phyloP scores from a whole-genome alignment of 108 stramenopile genomes.

The Fistulifera pelliculosa region DNA sequence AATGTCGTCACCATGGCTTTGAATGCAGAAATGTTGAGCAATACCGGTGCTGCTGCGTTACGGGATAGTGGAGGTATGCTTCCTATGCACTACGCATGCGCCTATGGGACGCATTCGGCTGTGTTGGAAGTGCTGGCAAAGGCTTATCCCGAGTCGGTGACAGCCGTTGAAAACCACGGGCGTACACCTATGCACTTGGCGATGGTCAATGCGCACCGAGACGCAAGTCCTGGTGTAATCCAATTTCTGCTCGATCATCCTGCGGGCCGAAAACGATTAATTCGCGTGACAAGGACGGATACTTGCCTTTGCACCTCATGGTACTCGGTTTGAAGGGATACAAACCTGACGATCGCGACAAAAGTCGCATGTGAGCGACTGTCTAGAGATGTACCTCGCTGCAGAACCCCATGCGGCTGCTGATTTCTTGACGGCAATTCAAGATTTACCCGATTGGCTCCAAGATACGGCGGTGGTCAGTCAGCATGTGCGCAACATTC shows the following conservation, averaged over 20 bases:
- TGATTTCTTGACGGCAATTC: constrained; percentile 71
- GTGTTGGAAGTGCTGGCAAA: constrained; percentile 62
- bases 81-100: constrained; percentile 76
- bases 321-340: constrained; percentile 37
- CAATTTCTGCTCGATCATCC: constrained; percentile 43
- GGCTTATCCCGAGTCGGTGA: constrained; percentile 50
- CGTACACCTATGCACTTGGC: constrained; percentile 76
- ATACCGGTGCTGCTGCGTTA: constrained; percentile 39
- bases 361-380: constrained; percentile 51
- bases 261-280: constrained; percentile 36
- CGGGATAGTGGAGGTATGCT: constrained; percentile 63
- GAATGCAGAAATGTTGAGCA: constrained; percentile 26
- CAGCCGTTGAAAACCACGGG: constrained; percentile 59
- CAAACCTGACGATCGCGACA: constrained; percentile 22
- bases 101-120: constrained; percentile 55
- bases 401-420: constrained; percentile 48
- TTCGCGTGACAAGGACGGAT: constrained; percentile 55
- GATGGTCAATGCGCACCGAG: constrained; percentile 81
- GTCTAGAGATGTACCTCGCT: constrained; percentile 60
- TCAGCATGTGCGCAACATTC: constrained; percentile 65
- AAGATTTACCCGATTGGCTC: constrained; percentile 73
- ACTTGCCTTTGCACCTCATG: constrained; percentile 63
- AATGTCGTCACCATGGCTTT: constrained; percentile 28
- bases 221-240: constrained; percentile 58
- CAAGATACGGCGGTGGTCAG: constrained; percentile 70